Evolutionary conservation across 2,329 filamentous ascomycete species (phyloP), one percentile per base, ranked within the genome.

Genomic region (Aschersonia sp.): DNA sequence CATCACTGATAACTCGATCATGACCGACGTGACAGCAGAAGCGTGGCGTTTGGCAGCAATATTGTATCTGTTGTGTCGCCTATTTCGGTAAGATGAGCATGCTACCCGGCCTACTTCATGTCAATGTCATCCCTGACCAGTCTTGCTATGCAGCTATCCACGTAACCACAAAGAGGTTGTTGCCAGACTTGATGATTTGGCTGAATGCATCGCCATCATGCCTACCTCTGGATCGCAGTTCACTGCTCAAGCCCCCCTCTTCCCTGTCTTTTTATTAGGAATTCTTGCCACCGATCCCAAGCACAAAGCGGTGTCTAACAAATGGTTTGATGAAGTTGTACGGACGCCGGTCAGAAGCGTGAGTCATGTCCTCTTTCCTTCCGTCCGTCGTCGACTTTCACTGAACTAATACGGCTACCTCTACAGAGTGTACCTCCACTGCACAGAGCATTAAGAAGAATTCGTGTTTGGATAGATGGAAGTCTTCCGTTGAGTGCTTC

Each of bases 1-100:
- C 1, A 61, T 66, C 14, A 45, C 54, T 22, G 54, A 55, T 3
- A 51, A 58, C n/a, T 43, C 56, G 6, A 55, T 56, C 7, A 68
- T 68, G 66, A 67, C 65, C 0, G 58, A 63, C 35, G 60, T 66
- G 8, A 67, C 66, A 5, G 66, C 66, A 1, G 66, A 68, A 50
- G 62, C 64, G 8, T 68, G 66, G 65, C 62, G 66, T 44, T 48
- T 68, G 39, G 61, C 65, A 5, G 63, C 58, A 5, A 59, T 67
- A 6, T 55, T 67, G 6, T 68, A 68, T 49, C 48, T 63, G 8
- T 63, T 66, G 47, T 68, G 64, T 41, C 63, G 66, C 29, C 58
- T 65, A 11, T 46, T 62, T 41, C 62, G 64, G 64, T 66, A 52
- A 41, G 56, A 35, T 4, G 46, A 37, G 2, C 22, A 8, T 30